Base-by-base conservation (phyloP, 192 early-diverging fungal species). In the Neocallimastix lanati region DNA sequence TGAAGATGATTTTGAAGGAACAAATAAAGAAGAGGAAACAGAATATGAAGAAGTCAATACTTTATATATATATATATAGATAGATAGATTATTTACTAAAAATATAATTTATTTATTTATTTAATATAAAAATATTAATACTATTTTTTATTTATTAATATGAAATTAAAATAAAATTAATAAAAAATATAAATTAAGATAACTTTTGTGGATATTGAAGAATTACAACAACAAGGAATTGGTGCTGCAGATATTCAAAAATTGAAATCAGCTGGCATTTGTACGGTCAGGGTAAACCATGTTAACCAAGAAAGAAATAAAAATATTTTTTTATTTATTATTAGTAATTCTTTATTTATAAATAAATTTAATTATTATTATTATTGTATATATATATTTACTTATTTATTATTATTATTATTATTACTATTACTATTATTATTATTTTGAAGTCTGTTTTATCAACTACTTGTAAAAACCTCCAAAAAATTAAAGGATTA, bases 241-340 rank as follows among this genome's bases (percentile, higher is more conserved):
- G 89, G 88, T 77, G 88, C 83, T 7, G 91, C 92, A 0, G 94
- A 95, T 83, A 95, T 95, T 80, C 83, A 81, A n/a, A 94, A 93
- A 81, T 87, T 95, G 27, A 95, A 94, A 83, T 79, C 82, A 15
- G 88, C 92, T 18, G 94, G 93, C 29, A 86, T 95, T 67, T 90
- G 92, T 35, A 93, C 94, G 21, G 87, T 94, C 37, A 80, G 87
- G 50, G 94, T 92, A 88, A 80, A 77, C 76, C 21, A 2, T 36
- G 33, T 25, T 77, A 21, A 0, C 12, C 76, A 38, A 25, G 1
- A 35, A 79, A 28, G 0, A 12, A 29, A 4, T 27, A 36, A 30
- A 78, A 9, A 77, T 7, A n/a, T n/a, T n/a, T n/a, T n/a, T n/a
- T n/a, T n/a, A n/a, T n/a, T n/a, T n/a, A n/a, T n/a, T n/a, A n/a